These are phyloP conservation scores for Paecilomyces dactylethromorphus DNA, from an alignment of 2,329 filamentous ascomycete genomes.

Conservation along the genomic window DNA sequence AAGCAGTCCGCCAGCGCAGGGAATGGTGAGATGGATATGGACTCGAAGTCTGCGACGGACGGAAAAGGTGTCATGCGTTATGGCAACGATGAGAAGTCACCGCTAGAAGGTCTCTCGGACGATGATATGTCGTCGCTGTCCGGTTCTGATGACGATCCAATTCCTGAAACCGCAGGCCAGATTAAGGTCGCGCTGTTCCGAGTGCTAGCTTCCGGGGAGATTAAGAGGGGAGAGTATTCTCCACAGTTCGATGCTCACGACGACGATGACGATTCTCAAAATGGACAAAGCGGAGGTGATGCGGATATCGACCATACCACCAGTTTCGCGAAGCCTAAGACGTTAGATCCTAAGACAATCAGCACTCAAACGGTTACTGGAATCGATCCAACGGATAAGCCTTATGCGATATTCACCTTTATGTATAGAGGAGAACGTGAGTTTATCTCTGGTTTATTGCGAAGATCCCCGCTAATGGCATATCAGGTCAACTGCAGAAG, in stretches of 20 bases:
- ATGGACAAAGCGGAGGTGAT: constrained; percentile 52
- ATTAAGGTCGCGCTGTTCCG: constrained; percentile 98
- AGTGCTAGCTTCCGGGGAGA: constrained; percentile 89
- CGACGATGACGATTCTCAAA: constrained; percentile 68
- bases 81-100: constrained; percentile 66
- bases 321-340: constrained; percentile 94
- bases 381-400: constrained; percentile 91
- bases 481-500: constrained; percentile 81
- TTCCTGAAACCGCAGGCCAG: constrained; percentile 87
- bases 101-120: constrained; percentile 65
- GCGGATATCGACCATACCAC: constrained; percentile 93
- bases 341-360: constrained; percentile 91
- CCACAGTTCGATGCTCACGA: constrained; percentile 97
- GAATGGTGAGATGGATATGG: constrained; percentile 39
- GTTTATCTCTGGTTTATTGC: constrained; percentile 32
- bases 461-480: constrained; percentile 6
- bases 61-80: constrained; percentile 65
- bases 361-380: constrained; percentile 99
- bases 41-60: constrained; percentile 22
- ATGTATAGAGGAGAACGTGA: constrained; percentile 92
- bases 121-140: constrained; percentile 60
- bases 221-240: constrained; percentile 96
- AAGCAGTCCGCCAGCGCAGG: constrained; percentile 56
- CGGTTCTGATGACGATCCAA: constrained; percentile 76
- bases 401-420: constrained; percentile 95